Base-by-base conservation (phyloP, 768 basidiomycete genomes). In the Suillus discolor region DNA sequence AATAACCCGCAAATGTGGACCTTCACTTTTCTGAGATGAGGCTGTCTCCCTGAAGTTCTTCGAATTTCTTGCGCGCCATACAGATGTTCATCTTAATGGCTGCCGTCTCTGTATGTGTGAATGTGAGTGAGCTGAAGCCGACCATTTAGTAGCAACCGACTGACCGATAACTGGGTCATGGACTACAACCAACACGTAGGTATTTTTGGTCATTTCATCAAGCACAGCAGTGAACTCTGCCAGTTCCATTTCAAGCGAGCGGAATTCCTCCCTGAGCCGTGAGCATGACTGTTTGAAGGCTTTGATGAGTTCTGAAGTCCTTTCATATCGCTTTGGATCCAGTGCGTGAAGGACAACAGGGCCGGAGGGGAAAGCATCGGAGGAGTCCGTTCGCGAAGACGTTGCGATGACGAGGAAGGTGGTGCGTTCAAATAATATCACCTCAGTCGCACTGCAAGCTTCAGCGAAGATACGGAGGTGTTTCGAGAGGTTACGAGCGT, bases 341-440 rank as follows among this genome's bases (percentile, higher is more conserved):
- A 94, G 81, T 63, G 83, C 75, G 61, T 84, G 83, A 12, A 79
- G 69, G 31, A 79, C 78, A 7, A 71, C 62, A 39, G 79, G 75
- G 31, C 73, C 71, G 39, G 79, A 72, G 45, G 80, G 68, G 44
- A 77, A 67, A 28, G 75, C 42, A 28, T 72, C 57, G 20, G 72
- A 62, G 42, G 68, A 20, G 41, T 73, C 65, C 25, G 81, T 82
- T 74, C 73, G 84, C 71, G 77, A 85, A 25, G 91, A 92, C 3
- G 92, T 92, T 6, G 97, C 95, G 68, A 99, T 96, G 70, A 99
- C 96, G 62, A 99, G 91, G 81, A 99, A 99, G 39, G 97, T 99
- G 11, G 96, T 96, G 61, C 94, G 91, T 75, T 99, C 97, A 71
- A 99, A 99, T 47, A 98, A 87, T 71, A 99, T 90, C 65, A 95